A percentile compares a stretch with the other conserved stretches of the same genome.
Conservation (phyloP, 345 rosid species). For the Citrus trifoliata region DNA sequence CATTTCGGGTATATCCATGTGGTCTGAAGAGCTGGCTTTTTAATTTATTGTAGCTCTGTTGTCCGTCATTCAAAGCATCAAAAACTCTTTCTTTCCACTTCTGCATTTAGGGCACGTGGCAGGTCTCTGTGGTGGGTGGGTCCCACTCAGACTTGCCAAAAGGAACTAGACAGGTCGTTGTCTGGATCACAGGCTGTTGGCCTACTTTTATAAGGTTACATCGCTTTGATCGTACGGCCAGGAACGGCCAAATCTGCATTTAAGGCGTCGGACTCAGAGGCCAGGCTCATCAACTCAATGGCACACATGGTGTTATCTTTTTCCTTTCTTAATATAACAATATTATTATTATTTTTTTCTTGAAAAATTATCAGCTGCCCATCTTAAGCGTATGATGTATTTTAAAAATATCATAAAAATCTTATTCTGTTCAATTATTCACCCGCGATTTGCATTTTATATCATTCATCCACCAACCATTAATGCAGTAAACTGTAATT, state of each 20-base stretch:
- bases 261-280: background rate
- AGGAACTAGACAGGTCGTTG: conserved; percentile 40
- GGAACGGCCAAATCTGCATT: conserved; percentile 12
- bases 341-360: no score
- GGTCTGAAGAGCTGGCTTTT: no score
- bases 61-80: background rate
- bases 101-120: conserved; percentile 28
- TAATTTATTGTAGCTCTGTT: background rate
- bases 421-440: no score
- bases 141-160: conserved; percentile 40
- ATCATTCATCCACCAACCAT: no score
- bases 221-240: conserved; percentile 28
- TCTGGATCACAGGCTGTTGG: conserved; percentile 39
- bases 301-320: no score
- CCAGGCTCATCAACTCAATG: background rate
- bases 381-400: no score
- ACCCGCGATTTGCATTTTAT: no score
- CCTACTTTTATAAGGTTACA: conserved; percentile 7
- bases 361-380: no score
- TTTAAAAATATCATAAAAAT: no score
- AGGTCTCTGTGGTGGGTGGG: conserved; percentile 20
- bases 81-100: background rate
- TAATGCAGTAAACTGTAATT: no score
- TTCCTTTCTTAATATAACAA: no score
- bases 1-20: background rate